Evolutionary conservation across 2,329 filamentous ascomycete species (phyloP), one percentile per base, ranked within the genome.

Genomic region (Pseudocercospora ulei): DNA sequence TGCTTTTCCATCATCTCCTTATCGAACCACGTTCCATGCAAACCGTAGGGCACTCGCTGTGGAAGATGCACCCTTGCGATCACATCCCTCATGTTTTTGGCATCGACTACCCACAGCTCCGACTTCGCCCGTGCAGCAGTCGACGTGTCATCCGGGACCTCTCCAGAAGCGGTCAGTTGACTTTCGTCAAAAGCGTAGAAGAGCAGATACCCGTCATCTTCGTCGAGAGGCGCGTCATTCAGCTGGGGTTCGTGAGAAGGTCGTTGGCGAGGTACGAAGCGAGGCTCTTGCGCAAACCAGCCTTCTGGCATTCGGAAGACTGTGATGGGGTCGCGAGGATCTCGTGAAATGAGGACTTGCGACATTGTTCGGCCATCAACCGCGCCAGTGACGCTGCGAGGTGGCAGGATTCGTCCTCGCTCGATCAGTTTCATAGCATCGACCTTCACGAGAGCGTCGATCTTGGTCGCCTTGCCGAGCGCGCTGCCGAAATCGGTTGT

Each of bases 111-210:
- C 79, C 79, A 84, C 0, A 83, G 61, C 56, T 83, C 78, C 19
- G 72, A 77, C 14, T 55, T 63, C 0, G 73, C 65, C 6, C 52
- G 28, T 2, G 19, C 13, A 8, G 28, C 23, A 0, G 12, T 26
- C 3, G 59, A 53, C 7, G 11, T 6, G n/a, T 75, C 65, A 0
- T 35, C 17, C 3, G 54, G 55, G 3, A 57, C 53, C 7, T 57
- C 55, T 7, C 58, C 59, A 13, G 43, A 38, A 3, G 37, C 27
- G n/a, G 25, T 17, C 0, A 82, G 62, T 53, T 82, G 77, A 1
- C 66, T 64, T 50, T 82, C 79, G 46, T 83, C 75, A 45, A 83
- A 83, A 1, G 78, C 76, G 47, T 80, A 82, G 29, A 74, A 77
- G 3, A 83, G 61, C 0, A 82, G 61, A 60, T 70, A 82, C 0